phyloP scores from a whole-genome alignment of 192 early-diverging fungal genomes.

The Gryganskiella cystojenkinii region DNA sequence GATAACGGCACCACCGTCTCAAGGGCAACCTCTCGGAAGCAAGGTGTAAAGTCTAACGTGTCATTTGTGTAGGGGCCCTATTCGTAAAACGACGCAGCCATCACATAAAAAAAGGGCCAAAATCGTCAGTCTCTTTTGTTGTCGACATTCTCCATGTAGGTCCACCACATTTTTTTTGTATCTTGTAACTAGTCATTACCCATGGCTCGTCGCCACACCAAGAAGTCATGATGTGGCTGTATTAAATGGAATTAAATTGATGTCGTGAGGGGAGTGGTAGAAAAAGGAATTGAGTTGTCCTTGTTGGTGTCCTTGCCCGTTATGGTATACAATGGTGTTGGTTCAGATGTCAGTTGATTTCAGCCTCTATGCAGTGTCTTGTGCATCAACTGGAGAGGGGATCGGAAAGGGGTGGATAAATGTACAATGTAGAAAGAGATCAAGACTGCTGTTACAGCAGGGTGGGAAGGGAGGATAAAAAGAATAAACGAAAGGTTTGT shows the following conservation, averaged over 20 bases:
- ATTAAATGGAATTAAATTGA: background rate
- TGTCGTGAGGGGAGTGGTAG: background rate
- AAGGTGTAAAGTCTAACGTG: constrained; percentile 48
- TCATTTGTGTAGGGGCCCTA: constrained; percentile 50
- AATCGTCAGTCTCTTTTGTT: no score
- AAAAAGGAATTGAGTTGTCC: background rate
- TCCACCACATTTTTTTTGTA: no score
- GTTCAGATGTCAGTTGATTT: background rate
- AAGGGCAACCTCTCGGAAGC: constrained; percentile 43
- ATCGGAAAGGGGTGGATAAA: background rate
- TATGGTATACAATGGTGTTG: background rate
- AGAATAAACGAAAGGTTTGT: background rate
- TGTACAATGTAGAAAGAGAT: background rate
- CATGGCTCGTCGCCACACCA: constrained; percentile 49
- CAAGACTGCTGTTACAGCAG: background rate
- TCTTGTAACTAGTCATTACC: constrained; percentile 5
- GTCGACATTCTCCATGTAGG: background rate
- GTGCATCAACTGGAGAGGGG: no score
- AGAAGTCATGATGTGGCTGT: constrained; percentile 31
- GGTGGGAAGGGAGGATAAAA: background rate
- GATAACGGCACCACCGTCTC: constrained; percentile 36
- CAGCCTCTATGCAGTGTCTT: background rate
- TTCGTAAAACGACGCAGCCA: background rate
- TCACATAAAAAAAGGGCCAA: no score
- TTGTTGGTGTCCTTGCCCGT: background rate